Conservation (phyloP, 148 eudicot genomes). For the Camellia lanceoleosa region DNA sequence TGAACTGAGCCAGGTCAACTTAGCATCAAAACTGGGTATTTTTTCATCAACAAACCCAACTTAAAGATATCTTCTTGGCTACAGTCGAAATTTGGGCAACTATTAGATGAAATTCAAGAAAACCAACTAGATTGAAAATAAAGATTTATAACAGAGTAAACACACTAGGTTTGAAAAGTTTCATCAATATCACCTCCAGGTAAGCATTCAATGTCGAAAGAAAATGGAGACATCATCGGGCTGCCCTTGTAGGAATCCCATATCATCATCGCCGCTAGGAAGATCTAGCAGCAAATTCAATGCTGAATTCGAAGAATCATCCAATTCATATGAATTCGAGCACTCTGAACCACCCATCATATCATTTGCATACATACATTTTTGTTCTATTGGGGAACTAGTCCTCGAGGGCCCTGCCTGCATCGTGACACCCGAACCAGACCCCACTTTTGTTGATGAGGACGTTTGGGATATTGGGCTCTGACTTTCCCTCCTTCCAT, state of each 20-base stretch:
- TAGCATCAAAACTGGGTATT: neutral
- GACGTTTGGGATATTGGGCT: neutral
- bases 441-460: neutral
- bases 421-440: neutral
- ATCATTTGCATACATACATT: neutral
- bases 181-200: too few species aligned
- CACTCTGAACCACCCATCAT: conserved; percentile 3
- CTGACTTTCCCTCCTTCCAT: conserved; percentile 7
- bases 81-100: neutral
- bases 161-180: neutral
- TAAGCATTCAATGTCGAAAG: neutral
- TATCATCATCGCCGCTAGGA: neutral
- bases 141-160: neutral
- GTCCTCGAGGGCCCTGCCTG: too few species aligned
- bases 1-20: neutral
- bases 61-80: neutral
- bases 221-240: conserved; percentile 4
- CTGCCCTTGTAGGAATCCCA: conserved; percentile 10
- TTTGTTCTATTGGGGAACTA: neutral
- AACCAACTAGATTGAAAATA: neutral
- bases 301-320: neutral
- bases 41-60: neutral
- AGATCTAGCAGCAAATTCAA: conserved; percentile 7
- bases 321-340: conserved; percentile 5
- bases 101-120: neutral